Percentiles rank a stretch among this genome's conserved stretches.
Evolutionary conservation across 805 yeast genomes (phyloP).

Genomic region (Zygoascus ofunaensis): DNA sequence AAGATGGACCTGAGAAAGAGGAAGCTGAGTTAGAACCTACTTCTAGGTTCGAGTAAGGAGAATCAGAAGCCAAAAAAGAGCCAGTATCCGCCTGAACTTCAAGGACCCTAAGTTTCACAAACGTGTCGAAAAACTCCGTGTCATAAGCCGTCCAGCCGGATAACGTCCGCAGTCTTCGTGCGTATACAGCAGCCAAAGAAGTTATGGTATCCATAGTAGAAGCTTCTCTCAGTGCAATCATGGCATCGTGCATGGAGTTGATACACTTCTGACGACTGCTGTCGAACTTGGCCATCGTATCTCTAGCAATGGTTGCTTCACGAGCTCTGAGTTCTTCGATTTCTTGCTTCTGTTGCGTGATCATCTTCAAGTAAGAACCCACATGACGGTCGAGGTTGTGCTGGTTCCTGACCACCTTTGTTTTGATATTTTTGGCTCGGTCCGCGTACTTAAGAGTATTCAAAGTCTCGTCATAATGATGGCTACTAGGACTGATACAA

Average conservation of each 20-base stretch:
- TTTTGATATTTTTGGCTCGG: slow-evolving; percentile 83
- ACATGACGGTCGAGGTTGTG: slow-evolving; percentile 74
- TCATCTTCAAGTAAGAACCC: slow-evolving; percentile 75
- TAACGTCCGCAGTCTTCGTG: slow-evolving; percentile 12
- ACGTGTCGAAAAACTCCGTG: slow-evolving; percentile 9
- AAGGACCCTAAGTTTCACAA: slow-evolving; percentile 6
- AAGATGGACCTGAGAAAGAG: neutral
- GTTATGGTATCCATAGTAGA: slow-evolving; percentile 5
- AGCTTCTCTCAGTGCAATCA: neutral
- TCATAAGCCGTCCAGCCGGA: slow-evolving; percentile 17
- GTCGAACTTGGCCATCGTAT: slow-evolving; percentile 12
- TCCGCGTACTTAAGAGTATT: slow-evolving; percentile 88
- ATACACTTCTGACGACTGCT: slow-evolving; percentile 7
- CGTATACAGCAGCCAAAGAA: slow-evolving; percentile 5
- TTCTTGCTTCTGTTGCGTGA: slow-evolving; percentile 68
- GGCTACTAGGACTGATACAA: slow-evolving; percentile 78
- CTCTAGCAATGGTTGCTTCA: slow-evolving; percentile 11
- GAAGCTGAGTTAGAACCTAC: neutral
- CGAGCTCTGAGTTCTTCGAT: slow-evolving; percentile 57
- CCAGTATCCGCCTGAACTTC: neutral
- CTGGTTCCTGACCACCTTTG: slow-evolving; percentile 64
- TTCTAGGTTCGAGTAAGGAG: slow-evolving; percentile 4
- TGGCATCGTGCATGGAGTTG: slow-evolving; percentile 15
- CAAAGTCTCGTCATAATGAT: slow-evolving; percentile 86
- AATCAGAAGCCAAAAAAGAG: neutral